Conservation (phyloP, 1,139 yeast species). For the Arxiozyma heterogenica region DNA sequence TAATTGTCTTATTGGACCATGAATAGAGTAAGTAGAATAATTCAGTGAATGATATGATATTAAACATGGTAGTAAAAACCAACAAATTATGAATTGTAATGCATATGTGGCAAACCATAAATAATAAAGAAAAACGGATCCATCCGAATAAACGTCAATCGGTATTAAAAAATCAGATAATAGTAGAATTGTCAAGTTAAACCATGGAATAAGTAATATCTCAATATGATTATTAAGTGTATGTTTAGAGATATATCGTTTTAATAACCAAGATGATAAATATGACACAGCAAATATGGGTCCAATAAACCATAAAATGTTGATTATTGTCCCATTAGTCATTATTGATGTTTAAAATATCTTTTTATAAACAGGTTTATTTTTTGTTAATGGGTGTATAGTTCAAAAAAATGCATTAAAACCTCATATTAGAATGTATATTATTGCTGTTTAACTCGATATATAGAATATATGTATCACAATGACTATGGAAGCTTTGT, state of each 20-base stretch:
- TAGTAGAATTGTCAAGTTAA: background rate
- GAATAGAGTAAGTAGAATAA: constrained; percentile 13
- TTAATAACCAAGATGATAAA: background rate
- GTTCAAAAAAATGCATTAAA: background rate
- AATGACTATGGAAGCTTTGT: too few species aligned
- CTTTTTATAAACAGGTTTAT: background rate
- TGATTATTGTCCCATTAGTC: background rate
- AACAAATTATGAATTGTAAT: constrained; percentile 26
- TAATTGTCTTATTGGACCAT: background rate
- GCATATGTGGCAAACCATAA: constrained; percentile 26
- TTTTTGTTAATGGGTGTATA: background rate
- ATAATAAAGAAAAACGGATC: constrained; percentile 7
- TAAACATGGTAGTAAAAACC: constrained; percentile 28
- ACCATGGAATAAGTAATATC: background rate
- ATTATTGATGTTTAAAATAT: too few species aligned
- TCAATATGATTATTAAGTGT: background rate
- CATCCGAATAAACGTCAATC: background rate
- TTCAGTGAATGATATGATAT: constrained; percentile 26
- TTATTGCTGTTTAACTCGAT: too few species aligned
- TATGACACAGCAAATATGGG: background rate
- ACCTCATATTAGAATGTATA: too few species aligned
- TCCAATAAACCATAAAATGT: background rate
- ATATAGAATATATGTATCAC: too few species aligned
- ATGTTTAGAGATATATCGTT: background rate
- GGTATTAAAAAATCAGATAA: background rate